These are phyloP conservation scores for Yarrowia phangngaensis DNA, from an alignment of 805 yeast species.

Conservation along the genomic window DNA sequence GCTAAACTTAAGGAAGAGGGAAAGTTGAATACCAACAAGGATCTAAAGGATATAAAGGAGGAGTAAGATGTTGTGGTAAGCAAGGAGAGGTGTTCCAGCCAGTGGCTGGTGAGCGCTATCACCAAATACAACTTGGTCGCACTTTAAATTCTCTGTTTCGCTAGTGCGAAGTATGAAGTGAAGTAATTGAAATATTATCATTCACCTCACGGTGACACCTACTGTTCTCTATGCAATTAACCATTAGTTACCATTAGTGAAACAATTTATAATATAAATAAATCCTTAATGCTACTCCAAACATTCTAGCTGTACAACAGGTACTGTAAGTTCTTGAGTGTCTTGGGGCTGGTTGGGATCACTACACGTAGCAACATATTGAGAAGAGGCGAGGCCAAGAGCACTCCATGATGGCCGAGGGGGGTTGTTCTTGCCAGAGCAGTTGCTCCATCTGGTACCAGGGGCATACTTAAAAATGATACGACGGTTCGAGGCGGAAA, in stretches of 20 bases:
- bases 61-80: not conserved
- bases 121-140: too few relatives aligned
- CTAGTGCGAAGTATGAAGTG: too few relatives aligned
- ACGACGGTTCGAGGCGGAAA: slow-evolving; percentile 1
- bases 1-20: slow-evolving; percentile 40
- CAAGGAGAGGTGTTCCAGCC: too few relatives aligned
- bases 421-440: not conserved
- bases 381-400: not conserved
- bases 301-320: slow-evolving; percentile 19
- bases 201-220: too few relatives aligned
- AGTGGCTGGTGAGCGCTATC: too few relatives aligned
- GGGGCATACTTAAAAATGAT: not conserved
- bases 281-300: not conserved
- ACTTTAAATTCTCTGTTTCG: too few relatives aligned
- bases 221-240: too few relatives aligned
- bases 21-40: slow-evolving; percentile 13
- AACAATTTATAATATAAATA: not conserved
- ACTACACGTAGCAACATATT: not conserved
- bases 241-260: too few relatives aligned
- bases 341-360: not conserved
- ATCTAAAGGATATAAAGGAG: slow-evolving; percentile 2
- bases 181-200: too few relatives aligned
- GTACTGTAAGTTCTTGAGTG: slow-evolving; percentile 1
- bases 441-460: slow-evolving; percentile 9
- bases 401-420: slow-evolving; percentile 2